Base-by-base conservation (phyloP, 2,329 filamentous ascomycete species). In the Fusarium musae region DNA sequence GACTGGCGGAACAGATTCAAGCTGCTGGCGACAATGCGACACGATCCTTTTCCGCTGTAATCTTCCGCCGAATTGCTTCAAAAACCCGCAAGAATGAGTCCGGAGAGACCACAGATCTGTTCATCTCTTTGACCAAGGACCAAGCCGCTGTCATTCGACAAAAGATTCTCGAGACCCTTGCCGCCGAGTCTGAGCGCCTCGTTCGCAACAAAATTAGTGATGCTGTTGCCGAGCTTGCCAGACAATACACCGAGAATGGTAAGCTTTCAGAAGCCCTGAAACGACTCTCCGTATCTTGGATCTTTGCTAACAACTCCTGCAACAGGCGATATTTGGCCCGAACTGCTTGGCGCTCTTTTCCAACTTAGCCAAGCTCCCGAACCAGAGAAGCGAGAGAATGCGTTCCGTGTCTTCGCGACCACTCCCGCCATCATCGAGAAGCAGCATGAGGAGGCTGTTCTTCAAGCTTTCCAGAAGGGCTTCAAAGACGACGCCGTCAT, bases 191-290 rank as follows among this genome's bases (percentile, higher is more conserved):
- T 28, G 89, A 93, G 70, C 89, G 91, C 70, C 86, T 89, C 43
- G 93, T 97, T 52, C 89, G 96, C 78, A 96, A 97, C 85, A 99
- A 99, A 84, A 93, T 98, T 80, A 96, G 95, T 77, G 96, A 99
- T 84, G 95, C 96, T n/a, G 93, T 98, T 70, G 96, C 96, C 30
- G 96, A 99, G 84, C 88, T 99, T 69, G 96, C 96, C 49, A 91
- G 96, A 79, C 95, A 99, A 85, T 98, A 98, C 83, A 93, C 93
- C 49, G 96, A 98, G 78, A 94, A 93, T 79, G 92, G 94, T 97
- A 87, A 82, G 91, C 85, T 39, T 15, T 11, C 5, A 8, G 6
- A 19, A 16, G 30, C n/a, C 19, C 32, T n/a, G 28, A 7, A 28
- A 43, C 21, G 43, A 8, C 13, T 12, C 30, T 30, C 17, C 11